Percentiles rank a stretch among this genome's conserved stretches.
These are phyloP conservation scores for Crucihimalaya himalaica DNA, from an alignment of 345 rosid genomes.

Conservation along the genomic window DNA sequence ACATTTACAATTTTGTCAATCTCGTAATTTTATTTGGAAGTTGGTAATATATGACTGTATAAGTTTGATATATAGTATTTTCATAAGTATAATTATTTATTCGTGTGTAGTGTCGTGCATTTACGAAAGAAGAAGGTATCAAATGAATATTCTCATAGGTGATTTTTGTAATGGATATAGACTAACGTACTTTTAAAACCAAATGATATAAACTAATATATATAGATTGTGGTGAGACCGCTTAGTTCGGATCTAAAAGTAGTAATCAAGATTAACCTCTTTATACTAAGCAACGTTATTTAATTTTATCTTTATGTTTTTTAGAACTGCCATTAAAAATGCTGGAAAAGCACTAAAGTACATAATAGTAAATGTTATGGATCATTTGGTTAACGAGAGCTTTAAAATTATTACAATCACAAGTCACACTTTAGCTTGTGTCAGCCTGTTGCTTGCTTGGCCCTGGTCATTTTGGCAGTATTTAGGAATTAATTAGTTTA, in stretches of 20 bases:
- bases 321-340: not conserved
- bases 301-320: not conserved
- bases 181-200: not conserved
- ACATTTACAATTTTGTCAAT: not conserved
- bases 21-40: not conserved
- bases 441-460: constrained; percentile 18
- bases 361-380: constrained; percentile 21
- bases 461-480: constrained; percentile 27
- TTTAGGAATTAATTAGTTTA: not conserved
- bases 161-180: constrained; percentile 24
- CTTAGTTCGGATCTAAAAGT: constrained; percentile 35
- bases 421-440: constrained; percentile 15
- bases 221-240: constrained; percentile 19
- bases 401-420: constrained; percentile 26
- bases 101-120: constrained; percentile 5
- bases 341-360: not conserved
- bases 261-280: constrained; percentile 18
- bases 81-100: not conserved
- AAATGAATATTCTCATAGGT: constrained; percentile 23
- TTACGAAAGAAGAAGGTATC: constrained; percentile 25
- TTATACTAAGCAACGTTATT: constrained; percentile 13
- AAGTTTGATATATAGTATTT: not conserved
- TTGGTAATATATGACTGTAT: not conserved
- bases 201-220: not conserved
- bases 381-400: constrained; percentile 16